Evolutionary conservation across 148 eudicot genomes (phyloP), one percentile per base, ranked within the genome.

Genomic region (Hydrangea macrophylla): DNA sequence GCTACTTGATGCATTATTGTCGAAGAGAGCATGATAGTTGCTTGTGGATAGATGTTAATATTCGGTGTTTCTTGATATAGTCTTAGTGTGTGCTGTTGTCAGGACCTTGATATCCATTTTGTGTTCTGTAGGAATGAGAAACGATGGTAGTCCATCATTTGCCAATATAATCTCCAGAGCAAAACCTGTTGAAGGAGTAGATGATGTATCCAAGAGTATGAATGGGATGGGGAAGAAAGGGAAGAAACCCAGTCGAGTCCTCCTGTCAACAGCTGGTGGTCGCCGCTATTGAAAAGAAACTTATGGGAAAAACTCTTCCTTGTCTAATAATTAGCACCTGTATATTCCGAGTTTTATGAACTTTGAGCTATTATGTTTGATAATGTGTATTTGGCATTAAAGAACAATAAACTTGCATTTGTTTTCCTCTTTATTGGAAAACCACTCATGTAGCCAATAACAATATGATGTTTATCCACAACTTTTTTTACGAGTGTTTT

Each of bases 241-340:
- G 58, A 95, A 87, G 84, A 95, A 91, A 75, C 77, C 77, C 37
- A 83, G 78, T 73, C 87, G 90, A 10, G 94, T 95, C 40, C 96
- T 95, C 57, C 75, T 95, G 37, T 91, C 99, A 65, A 95, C 96
- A 48, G 59, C 93, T 57, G 93, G 97, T 66, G 90, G 96, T 56
- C 93, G 99, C 26, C 99, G 99, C 63, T 95, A 95, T 71, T 91
- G 76, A 82, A 55, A 55, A 70, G n/a, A n/a, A n/a, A n/a, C n/a
- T n/a, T 22, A 12, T n/a, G n/a, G n/a, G n/a, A n/a, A n/a, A 31
- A 13, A 10, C 22, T 32, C 15, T 15, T 25, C 9, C 18, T 26
- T 7, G 26, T 1, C 11, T 9, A 37, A 3, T 36, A 2, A 12
- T 25, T 65, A 18, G 58, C 22, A 12, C n/a, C 1, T 50, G 67